These are phyloP conservation scores for Senna tora DNA, from an alignment of 306 rosid species.

Conservation along the genomic window DNA sequence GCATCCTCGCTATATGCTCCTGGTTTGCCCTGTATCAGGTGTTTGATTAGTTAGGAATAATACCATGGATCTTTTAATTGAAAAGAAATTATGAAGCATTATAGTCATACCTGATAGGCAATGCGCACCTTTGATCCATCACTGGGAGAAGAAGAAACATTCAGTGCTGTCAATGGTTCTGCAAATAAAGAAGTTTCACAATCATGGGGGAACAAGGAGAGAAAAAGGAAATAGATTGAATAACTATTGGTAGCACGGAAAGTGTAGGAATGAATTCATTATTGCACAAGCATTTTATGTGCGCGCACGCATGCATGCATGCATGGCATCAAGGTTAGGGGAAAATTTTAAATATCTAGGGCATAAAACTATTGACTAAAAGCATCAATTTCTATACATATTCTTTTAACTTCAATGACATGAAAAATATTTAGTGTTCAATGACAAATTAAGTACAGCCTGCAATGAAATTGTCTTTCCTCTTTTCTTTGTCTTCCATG, in stretches of 20 bases:
- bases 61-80: slow-evolving; percentile 16
- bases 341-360: not conserved
- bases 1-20: slow-evolving; percentile 80
- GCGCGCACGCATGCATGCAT: not conserved
- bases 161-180: slow-evolving; percentile 62
- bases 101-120: slow-evolving; percentile 68
- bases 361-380: not conserved
- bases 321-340: not conserved
- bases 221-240: slow-evolving; percentile 13
- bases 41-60: slow-evolving; percentile 36
- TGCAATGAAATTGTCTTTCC: not conserved
- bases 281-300: not conserved
- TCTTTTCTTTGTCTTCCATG: not conserved
- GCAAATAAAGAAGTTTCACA: slow-evolving; percentile 38
- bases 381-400: not conserved
- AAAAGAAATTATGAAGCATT: slow-evolving; percentile 18
- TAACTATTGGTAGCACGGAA: slow-evolving; percentile 13
- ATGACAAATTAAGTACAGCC: not conserved
- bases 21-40: slow-evolving; percentile 56
- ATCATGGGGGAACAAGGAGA: slow-evolving; percentile 6
- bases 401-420: no score
- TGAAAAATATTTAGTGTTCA: not conserved
- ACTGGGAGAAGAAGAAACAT: slow-evolving; percentile 36
- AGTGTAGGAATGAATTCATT: not conserved
- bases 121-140: slow-evolving; percentile 66